Evolutionary conservation across 306 rosid species (phyloP).

Genomic region (Argentina anserina): DNA sequence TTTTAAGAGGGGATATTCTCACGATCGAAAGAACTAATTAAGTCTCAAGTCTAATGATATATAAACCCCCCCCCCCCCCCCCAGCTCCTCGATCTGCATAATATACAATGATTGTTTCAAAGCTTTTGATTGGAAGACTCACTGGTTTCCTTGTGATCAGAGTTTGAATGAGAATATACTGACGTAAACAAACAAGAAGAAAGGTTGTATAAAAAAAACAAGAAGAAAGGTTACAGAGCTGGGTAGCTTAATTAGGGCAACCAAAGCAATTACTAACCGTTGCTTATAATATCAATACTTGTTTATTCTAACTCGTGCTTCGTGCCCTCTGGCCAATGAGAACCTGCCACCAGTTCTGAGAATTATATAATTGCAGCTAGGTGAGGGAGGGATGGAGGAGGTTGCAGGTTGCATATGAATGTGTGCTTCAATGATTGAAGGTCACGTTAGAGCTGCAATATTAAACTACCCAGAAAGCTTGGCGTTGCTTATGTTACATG

Average conservation of each 20-base stretch:
- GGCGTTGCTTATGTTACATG: constrained; percentile 7
- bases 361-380: not conserved
- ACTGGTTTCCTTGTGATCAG: constrained; percentile 1
- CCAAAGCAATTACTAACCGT: not conserved
- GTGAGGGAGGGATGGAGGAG: not conserved
- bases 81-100: constrained; percentile 8
- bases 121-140: constrained; percentile 25
- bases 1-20: no score
- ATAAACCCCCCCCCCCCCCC: constrained; percentile 12
- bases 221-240: not conserved
- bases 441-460: constrained; percentile 27
- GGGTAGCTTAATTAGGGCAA: not conserved
- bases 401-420: constrained; percentile 29
- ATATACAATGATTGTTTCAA: constrained; percentile 8
- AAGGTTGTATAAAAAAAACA: not conserved
- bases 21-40: no score
- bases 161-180: not conserved
- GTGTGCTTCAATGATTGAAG: constrained; percentile 38
- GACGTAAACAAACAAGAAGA: not conserved
- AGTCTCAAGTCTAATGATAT: constrained; percentile 18
- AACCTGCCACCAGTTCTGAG: not conserved
- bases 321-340: constrained; percentile 19
- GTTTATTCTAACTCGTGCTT: constrained; percentile 11
- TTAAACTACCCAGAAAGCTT: constrained; percentile 1
- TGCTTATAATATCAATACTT: not conserved